These are phyloP conservation scores for Phlegmacium glaucopus DNA, from an alignment of 768 basidiomycete genomes.

Conservation along the genomic window DNA sequence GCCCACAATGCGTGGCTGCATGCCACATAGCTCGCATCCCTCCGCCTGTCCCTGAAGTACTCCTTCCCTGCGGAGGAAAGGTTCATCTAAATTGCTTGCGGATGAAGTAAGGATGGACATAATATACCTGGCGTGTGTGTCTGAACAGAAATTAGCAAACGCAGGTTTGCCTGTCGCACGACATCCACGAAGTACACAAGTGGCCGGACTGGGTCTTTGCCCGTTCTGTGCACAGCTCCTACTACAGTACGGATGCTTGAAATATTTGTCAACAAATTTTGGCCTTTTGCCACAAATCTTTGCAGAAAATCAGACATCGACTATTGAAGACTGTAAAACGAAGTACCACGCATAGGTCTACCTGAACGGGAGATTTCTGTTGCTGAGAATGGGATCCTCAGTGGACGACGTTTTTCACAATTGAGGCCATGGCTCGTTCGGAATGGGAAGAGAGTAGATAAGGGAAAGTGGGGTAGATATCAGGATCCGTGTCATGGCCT, in stretches of 20 bases:
- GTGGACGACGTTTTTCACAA: conserved; percentile 39
- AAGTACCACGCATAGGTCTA: conserved; percentile 46
- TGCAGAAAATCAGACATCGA: conserved; percentile 8
- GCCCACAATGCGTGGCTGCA: conserved; percentile 42
- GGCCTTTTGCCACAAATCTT: conserved; percentile 59
- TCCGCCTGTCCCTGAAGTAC: conserved; percentile 46
- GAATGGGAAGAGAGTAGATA: conserved; percentile 15
- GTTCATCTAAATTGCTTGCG: conserved; percentile 1
- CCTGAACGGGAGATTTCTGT: conserved; percentile 20
- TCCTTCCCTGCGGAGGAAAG: conserved; percentile 38
- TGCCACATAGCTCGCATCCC: conserved; percentile 47
- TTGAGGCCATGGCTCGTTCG: conserved; percentile 35
- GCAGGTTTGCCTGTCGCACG: conserved; percentile 46
- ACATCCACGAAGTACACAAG: conserved; percentile 51
- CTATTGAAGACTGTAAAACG: no score
- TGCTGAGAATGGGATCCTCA: conserved; percentile 31
- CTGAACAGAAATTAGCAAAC: conserved; percentile 55
- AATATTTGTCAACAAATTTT: conserved; percentile 60
- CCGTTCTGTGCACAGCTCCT: conserved; percentile 55
- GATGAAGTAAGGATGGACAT: conserved; percentile 1
- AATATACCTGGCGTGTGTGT: conserved; percentile 53
- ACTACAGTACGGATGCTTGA: conserved; percentile 57
- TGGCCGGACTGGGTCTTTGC: conserved; percentile 32
- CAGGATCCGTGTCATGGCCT: conserved; percentile 26
- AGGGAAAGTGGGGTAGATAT: conserved; percentile 17